These are phyloP conservation scores for Penicillium polonicum DNA, from an alignment of 2,329 filamentous ascomycete species.

Conservation along the genomic window DNA sequence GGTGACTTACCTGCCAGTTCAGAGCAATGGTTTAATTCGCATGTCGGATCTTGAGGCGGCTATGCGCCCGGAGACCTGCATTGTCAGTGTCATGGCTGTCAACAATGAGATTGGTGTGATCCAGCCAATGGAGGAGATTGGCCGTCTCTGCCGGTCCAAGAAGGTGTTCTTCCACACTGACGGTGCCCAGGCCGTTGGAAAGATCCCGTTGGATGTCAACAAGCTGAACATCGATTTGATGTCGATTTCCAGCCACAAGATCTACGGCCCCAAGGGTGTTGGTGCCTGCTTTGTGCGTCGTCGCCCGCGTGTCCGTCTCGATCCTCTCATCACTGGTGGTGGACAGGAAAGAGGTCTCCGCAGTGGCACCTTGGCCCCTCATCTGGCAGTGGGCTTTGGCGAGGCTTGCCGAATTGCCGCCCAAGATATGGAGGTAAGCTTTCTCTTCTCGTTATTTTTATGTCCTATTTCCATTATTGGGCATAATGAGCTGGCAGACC, in stretches of 20 bases:
- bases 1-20: slow-evolving; percentile 92
- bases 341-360: slow-evolving; percentile 93
- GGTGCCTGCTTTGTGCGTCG: slow-evolving; percentile 94
- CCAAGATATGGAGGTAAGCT: slow-evolving; percentile 83
- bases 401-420: slow-evolving; percentile 91
- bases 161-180: slow-evolving; percentile 99
- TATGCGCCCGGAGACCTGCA: slow-evolving; percentile 82
- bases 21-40: slow-evolving; percentile 79
- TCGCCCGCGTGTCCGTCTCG: slow-evolving; percentile 86
- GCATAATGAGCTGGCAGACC: slow-evolving; percentile 57
- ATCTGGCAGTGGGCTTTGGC: slow-evolving; percentile 86
- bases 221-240: slow-evolving; percentile 97
- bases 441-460: slow-evolving; percentile 16
- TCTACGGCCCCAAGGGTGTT: slow-evolving; percentile 96
- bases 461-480: slow-evolving; percentile 25
- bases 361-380: slow-evolving; percentile 89
- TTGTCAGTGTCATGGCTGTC: slow-evolving; percentile 98
- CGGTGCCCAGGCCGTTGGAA: slow-evolving; percentile 94
- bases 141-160: slow-evolving; percentile 81
- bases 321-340: slow-evolving; percentile 93
- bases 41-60: slow-evolving; percentile 82
- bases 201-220: slow-evolving; percentile 95
- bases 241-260: slow-evolving; percentile 98
- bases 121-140: slow-evolving; percentile 90
- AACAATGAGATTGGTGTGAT: slow-evolving; percentile 99